phyloP scores from a whole-genome alignment of 352 stramenopile genomes.

The Phytophthora hibernalis region DNA sequence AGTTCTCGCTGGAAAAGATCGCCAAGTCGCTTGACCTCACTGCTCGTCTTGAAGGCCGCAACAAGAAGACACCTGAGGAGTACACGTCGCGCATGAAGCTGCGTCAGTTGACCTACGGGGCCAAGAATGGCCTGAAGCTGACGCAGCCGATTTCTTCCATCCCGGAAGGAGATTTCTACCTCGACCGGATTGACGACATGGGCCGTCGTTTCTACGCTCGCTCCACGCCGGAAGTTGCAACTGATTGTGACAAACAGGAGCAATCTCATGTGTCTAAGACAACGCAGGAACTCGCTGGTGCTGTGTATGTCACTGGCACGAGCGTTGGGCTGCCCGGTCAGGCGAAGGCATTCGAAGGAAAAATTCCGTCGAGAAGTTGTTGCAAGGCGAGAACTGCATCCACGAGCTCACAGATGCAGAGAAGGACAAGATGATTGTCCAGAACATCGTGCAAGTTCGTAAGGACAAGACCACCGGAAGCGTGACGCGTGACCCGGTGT shows the following conservation, averaged over 20 bases:
- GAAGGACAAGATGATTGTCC: constrained; percentile 91
- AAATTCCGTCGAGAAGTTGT: constrained; percentile 88
- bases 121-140: constrained; percentile 60
- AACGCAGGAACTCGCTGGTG: constrained; percentile 58
- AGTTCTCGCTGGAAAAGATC: constrained; percentile 93
- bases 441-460: constrained; percentile 92
- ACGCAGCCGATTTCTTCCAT: constrained; percentile 72
- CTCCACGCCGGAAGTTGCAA: constrained; percentile 10
- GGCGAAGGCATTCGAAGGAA: constrained; percentile 68
- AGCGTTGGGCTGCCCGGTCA: constrained; percentile 91
- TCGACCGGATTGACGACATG: constrained; percentile 91
- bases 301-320: constrained; percentile 92
- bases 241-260: constrained; percentile 17
- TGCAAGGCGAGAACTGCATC: constrained; percentile 93
- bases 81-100: constrained; percentile 93
- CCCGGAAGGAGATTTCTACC: constrained; percentile 90
- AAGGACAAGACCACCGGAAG: constrained; percentile 56
- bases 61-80: constrained; percentile 88
- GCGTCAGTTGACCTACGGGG: constrained; percentile 83
- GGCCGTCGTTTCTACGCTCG: constrained; percentile 89
- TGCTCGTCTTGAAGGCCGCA: constrained; percentile 80
- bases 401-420: constrained; percentile 64
- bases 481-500: constrained; percentile 55
- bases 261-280: constrained; percentile 40
- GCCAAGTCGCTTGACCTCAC: constrained; percentile 82